Conservation (phyloP, 2,329 filamentous ascomycete genomes). For the Hansfordia pulvinata region DNA sequence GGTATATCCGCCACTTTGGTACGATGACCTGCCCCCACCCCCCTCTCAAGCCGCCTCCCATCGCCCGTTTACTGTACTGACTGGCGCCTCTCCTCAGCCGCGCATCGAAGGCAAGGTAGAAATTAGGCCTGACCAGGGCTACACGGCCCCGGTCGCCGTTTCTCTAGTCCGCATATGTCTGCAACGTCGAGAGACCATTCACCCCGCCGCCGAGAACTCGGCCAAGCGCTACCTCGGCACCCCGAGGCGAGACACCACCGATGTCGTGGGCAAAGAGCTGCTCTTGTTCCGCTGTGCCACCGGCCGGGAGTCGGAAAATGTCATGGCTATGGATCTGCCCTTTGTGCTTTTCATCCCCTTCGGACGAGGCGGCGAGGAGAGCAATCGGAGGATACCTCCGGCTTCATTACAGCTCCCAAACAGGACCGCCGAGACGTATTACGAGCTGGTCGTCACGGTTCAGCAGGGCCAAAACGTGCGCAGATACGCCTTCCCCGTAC, state of each 20-base stretch:
- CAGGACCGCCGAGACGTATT: conserved; percentile 91
- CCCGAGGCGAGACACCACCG: conserved; percentile 77
- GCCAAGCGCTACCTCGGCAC: conserved; percentile 85
- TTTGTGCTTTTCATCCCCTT: conserved; percentile 97
- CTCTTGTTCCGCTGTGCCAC: conserved; percentile 76
- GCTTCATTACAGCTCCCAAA: conserved; percentile 83
- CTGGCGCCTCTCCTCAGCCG: conserved; percentile 40
- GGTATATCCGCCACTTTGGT: conserved; percentile 96
- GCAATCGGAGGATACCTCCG: conserved; percentile 78
- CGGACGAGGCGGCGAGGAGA: conserved; percentile 79
- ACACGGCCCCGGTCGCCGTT: conserved; percentile 78
- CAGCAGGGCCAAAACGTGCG: conserved; percentile 81
- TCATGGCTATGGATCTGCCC: conserved; percentile 91
- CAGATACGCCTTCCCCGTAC: conserved; percentile 84
- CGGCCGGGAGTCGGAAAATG: conserved; percentile 73
- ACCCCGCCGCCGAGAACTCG: conserved; percentile 87
- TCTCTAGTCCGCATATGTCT: conserved; percentile 91
- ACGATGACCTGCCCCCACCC: conserved; percentile 26
- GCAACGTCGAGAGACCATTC: conserved; percentile 88
- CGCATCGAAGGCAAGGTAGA: conserved; percentile 97
- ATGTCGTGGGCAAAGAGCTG: conserved; percentile 93
- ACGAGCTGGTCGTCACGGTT: conserved; percentile 90
- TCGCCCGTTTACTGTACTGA: conserved; percentile 5
- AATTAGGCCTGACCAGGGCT: conserved; percentile 74
- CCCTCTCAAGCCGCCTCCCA: neutral